phyloP scores from a whole-genome alignment of 202 grass and related monocot genomes.

The Bolboschoenoplectus hybrid region DNA sequence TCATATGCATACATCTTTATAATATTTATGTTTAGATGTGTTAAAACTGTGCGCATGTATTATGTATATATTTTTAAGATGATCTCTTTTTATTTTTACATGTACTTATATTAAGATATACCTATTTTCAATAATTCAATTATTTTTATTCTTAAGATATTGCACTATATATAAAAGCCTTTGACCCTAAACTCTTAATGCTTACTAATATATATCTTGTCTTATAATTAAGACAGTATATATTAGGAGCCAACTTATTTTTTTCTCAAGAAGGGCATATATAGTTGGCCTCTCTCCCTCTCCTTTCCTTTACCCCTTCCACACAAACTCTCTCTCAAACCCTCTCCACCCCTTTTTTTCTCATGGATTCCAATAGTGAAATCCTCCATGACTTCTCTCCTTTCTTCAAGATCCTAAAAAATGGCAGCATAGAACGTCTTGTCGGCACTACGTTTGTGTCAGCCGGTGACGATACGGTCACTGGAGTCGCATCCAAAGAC shows the following conservation, averaged over 20 bases:
- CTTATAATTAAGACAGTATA: background rate
- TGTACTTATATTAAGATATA: background rate
- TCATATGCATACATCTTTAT: too few relatives aligned
- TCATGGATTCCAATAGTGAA: conserved; percentile 38
- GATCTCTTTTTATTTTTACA: background rate
- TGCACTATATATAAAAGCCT: background rate
- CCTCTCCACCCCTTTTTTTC: background rate
- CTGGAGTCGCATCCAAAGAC: conserved; percentile 67
- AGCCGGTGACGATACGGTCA: conserved; percentile 40
- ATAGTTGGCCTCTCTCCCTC: background rate
- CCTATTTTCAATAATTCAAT: background rate
- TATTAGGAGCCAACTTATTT: background rate
- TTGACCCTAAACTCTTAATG: background rate
- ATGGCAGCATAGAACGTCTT: conserved; percentile 51
- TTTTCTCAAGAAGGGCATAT: background rate
- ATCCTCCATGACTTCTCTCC: conserved; percentile 39
- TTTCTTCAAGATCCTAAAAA: conserved; percentile 41
- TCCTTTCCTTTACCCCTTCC: background rate
- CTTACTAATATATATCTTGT: background rate
- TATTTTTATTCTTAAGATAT: background rate
- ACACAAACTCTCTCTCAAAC: background rate
- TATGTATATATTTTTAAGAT: background rate
- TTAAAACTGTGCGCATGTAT: background rate
- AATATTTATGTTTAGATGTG: background rate
- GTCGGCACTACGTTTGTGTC: conserved; percentile 24